Evolutionary conservation across 2,329 filamentous ascomycete species (phyloP), one percentile per base, ranked within the genome.

Genomic region (Teratosphaeria gauchensis): DNA sequence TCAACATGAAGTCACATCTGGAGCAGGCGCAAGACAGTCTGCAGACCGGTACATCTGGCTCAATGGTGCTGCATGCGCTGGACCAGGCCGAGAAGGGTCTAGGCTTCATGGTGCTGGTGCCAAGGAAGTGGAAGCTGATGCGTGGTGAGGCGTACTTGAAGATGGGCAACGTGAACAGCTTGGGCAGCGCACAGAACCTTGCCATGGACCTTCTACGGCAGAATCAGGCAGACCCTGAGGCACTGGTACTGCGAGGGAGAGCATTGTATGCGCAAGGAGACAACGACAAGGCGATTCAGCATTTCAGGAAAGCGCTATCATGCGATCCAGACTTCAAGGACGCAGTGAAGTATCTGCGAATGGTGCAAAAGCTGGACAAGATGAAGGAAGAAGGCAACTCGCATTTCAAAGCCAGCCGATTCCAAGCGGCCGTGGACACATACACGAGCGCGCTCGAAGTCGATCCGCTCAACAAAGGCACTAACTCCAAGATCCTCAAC

Each of bases 321-420:
- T 90, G 92, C 73, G 94, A 97, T 67, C 94, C 94, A 8, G 94
- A 99, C 73, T 94, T 89, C 78, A 87, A 85, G 67, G 87, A 90
- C 63, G 92, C 92, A 7, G 84, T 96, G 67, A 95, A 91, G 77
- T 92, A 90, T 77, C 80, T 97, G 61, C 84, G 90, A 62, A 88
- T 89, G 71, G 90, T 96, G 52, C 91, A 95, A 77, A 95, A 92
- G 76, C 82, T 99, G 24, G 89, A 95, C 68, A 84, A 89, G 62
- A 92, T 90, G 81, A 97, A 97, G 80, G 88, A 94, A 65, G 90
- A 96, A 68, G 94, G 94, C 60, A 97, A 99, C 73, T 74, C 78
- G 5, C 87, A 91, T 24, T 99, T 95, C 83, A 97, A 96, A 79
- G 82, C 85, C 57, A 88, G 88, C 61, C 83, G 86, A 59, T 94